Percentiles rank a stretch among this genome's conserved stretches.
phyloP scores from a whole-genome alignment of 768 basidiomycete genomes.

The Tricholoma sp. region DNA sequence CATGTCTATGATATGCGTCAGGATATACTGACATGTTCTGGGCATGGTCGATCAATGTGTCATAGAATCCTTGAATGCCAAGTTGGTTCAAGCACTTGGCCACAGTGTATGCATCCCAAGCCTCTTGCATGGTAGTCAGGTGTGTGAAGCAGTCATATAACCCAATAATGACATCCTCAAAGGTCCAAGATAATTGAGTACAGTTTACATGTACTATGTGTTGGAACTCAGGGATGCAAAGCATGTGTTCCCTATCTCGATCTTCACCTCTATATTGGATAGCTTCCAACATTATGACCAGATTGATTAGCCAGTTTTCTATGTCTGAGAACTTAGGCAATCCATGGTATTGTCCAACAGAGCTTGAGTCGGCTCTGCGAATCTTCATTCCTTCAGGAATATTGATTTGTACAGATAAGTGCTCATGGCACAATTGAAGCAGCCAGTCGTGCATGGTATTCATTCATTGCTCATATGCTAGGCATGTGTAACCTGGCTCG shows the following conservation, averaged over 20 bases:
- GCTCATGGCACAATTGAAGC: background rate
- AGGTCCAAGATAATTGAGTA: background rate
- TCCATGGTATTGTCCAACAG: too few species aligned
- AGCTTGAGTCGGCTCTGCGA: too few species aligned
- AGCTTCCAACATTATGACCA: background rate
- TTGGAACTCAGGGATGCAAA: background rate
- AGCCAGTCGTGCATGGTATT: background rate
- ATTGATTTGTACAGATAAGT: background rate
- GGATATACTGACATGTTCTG: too few species aligned
- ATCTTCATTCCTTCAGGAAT: background rate
- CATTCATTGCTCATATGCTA: background rate
- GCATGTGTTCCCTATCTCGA: background rate
- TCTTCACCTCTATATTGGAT: background rate
- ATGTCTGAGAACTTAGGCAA: background rate
- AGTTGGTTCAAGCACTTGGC: too few species aligned
- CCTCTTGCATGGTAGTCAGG: too few species aligned
- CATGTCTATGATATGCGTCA: too few species aligned
- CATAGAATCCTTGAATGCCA: too few species aligned
- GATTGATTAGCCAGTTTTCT: background rate
- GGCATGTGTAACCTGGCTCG: background rate
- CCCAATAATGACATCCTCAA: background rate
- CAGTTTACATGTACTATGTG: background rate
- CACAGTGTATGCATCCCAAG: too few species aligned
- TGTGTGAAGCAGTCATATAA: background rate
- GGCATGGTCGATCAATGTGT: too few species aligned